Percentiles rank a stretch among this genome's conserved stretches.
These are phyloP conservation scores for Boletus sp. DNA, from an alignment of 1,284 basidiomycete genomes.

Conservation along the genomic window DNA sequence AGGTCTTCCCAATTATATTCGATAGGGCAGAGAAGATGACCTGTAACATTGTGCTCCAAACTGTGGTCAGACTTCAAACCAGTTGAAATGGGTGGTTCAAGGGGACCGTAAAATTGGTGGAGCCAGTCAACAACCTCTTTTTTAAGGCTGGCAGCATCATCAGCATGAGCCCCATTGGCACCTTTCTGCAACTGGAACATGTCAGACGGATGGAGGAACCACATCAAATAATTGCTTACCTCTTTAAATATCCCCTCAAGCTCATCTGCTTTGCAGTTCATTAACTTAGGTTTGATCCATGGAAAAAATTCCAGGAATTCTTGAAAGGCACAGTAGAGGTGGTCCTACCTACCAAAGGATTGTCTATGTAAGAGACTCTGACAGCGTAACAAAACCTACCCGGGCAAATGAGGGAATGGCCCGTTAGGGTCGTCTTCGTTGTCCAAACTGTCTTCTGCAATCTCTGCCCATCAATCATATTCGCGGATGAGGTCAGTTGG, in stretches of 20 bases:
- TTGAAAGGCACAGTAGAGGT: background rate
- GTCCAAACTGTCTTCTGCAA: background rate
- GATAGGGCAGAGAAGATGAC: background rate
- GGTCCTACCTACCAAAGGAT: background rate
- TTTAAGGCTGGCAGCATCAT: background rate
- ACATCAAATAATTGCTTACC: background rate
- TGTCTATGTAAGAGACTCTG: background rate
- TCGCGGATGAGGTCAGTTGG: background rate
- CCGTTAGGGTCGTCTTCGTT: background rate
- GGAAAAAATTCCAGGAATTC: background rate
- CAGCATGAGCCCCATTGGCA: background rate
- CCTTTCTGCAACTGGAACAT: constrained; percentile 1
- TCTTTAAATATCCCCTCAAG: constrained; percentile 3
- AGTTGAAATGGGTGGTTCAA: background rate
- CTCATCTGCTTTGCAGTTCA: background rate
- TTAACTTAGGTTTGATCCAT: constrained; percentile 1
- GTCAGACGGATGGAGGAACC: background rate
- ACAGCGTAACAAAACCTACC: background rate
- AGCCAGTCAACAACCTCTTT: constrained; percentile 1
- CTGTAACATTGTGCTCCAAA: background rate
- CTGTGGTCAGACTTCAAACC: background rate
- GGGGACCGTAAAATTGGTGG: background rate
- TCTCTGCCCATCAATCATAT: background rate
- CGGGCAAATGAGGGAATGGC: background rate
- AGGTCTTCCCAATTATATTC: constrained; percentile 3